phyloP scores from a whole-genome alignment of 2,329 filamentous ascomycete genomes.

The Allantophomopsis cytisporea region DNA sequence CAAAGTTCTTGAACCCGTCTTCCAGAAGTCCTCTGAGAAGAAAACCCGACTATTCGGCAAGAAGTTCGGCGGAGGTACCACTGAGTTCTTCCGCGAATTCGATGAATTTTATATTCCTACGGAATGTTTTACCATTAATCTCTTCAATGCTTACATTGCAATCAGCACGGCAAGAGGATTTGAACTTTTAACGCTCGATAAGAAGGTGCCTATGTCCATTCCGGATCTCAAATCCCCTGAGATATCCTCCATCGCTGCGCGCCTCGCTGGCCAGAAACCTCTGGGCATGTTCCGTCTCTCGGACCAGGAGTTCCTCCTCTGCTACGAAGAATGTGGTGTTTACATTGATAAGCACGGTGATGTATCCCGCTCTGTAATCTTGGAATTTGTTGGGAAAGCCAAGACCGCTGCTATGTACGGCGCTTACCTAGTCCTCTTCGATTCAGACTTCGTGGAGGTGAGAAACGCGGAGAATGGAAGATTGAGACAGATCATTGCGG shows the following conservation, averaged over 20 bases:
- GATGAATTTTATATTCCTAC: slow-evolving; percentile 98
- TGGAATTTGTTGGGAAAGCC: slow-evolving; percentile 97
- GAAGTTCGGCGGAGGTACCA: slow-evolving; percentile 50
- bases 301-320: slow-evolving; percentile 82
- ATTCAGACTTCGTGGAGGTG: slow-evolving; percentile 93
- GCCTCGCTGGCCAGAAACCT: slow-evolving; percentile 71
- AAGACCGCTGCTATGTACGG: slow-evolving; percentile 79
- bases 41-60: slow-evolving; percentile 52
- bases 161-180: slow-evolving; percentile 86
- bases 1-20: slow-evolving; percentile 91
- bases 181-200: slow-evolving; percentile 91
- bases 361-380: slow-evolving; percentile 83
- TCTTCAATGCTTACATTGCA: slow-evolving; percentile 90
- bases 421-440: slow-evolving; percentile 84
- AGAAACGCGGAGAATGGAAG: slow-evolving; percentile 93
- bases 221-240: slow-evolving; percentile 71
- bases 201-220: slow-evolving; percentile 90
- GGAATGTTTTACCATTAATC: slow-evolving; percentile 88
- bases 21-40: slow-evolving; percentile 83
- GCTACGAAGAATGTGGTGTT: slow-evolving; percentile 91
- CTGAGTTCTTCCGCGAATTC: slow-evolving; percentile 94
- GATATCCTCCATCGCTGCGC: slow-evolving; percentile 72
- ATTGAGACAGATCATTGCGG: slow-evolving; percentile 85
- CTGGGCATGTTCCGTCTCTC: slow-evolving; percentile 94
- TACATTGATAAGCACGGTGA: slow-evolving; percentile 98